phyloP scores from a whole-genome alignment of 495 filamentous ascomycete species.

The Neurospora terricola region DNA sequence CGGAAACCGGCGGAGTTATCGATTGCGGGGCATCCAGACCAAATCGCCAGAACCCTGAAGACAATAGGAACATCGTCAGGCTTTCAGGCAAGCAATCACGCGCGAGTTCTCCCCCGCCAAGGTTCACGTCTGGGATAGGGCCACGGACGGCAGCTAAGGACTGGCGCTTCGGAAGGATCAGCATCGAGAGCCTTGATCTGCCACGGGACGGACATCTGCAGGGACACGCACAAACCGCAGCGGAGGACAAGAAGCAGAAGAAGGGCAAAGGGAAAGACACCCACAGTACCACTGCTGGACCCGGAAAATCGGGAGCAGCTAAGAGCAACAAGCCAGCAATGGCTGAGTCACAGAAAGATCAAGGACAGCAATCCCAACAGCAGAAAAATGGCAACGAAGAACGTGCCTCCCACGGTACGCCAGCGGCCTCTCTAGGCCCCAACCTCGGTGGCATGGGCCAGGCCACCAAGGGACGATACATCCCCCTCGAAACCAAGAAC shows the following conservation, averaged over 20 bases:
- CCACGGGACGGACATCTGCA: conserved; percentile 2
- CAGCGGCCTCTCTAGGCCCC: conserved; percentile 32
- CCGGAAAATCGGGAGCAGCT: not conserved
- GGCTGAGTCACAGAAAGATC: conserved; percentile 7
- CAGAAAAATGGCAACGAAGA: not conserved
- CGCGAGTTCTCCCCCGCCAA: conserved; percentile 22
- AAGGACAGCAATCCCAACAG: not conserved
- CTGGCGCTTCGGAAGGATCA: conserved; percentile 37
- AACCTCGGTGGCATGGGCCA: conserved; percentile 33
- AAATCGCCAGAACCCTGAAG: conserved; percentile 7
- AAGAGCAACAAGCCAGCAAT: conserved; percentile 6
- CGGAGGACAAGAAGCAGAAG: not conserved
- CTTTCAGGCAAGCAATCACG: conserved; percentile 24
- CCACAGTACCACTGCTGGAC: not conserved
- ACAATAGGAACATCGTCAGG: conserved; percentile 17
- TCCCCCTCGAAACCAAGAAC: conserved; percentile 63
- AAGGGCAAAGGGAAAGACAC: conserved; percentile 1
- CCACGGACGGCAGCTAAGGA: conserved; percentile 31
- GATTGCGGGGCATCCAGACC: conserved; percentile 30
- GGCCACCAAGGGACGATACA: conserved; percentile 62
- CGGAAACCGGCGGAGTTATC: conserved; percentile 20
- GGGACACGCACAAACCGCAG: not conserved
- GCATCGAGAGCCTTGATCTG: conserved; percentile 36
- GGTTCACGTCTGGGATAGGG: conserved; percentile 24
- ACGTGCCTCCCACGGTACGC: conserved; percentile 12